Conservation (phyloP, 345 rosid genomes). For the Punica granatum region DNA sequence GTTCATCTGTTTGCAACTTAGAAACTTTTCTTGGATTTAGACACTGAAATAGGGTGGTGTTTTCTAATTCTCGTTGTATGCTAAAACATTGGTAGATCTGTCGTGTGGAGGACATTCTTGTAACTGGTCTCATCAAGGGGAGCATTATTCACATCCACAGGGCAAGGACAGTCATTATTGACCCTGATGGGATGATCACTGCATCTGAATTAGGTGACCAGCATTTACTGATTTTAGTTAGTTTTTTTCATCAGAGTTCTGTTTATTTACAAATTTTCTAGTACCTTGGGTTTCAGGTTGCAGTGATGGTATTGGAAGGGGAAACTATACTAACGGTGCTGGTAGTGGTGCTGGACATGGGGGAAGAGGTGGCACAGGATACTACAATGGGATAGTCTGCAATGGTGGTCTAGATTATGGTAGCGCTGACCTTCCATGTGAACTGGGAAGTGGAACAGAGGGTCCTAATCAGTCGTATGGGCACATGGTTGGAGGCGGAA, state of each 20-base stretch:
- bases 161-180: conserved; percentile 70
- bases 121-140: conserved; percentile 76
- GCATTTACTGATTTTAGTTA: conserved; percentile 9
- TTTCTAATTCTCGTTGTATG: background rate
- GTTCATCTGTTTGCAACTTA: background rate
- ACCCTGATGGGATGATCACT: conserved; percentile 56
- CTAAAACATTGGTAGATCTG: conserved; percentile 48
- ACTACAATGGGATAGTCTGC: conserved; percentile 69
- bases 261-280: conserved; percentile 1
- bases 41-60: background rate
- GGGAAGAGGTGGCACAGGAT: conserved; percentile 90
- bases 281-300: conserved; percentile 51
- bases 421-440: conserved; percentile 85
- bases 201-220: conserved; percentile 78
- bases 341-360: conserved; percentile 99
- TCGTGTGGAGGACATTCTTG: conserved; percentile 93
- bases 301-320: conserved; percentile 77
- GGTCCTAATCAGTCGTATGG: conserved; percentile 65
- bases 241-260: conserved; percentile 7
- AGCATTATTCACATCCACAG: conserved; percentile 94
- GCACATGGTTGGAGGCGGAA: conserved; percentile 81
- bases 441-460: conserved; percentile 91
- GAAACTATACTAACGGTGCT: conserved; percentile 78
- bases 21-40: background rate
- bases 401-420: conserved; percentile 82